Conservation (phyloP, 148 eudicot species). For the Pouteria glomerata region DNA sequence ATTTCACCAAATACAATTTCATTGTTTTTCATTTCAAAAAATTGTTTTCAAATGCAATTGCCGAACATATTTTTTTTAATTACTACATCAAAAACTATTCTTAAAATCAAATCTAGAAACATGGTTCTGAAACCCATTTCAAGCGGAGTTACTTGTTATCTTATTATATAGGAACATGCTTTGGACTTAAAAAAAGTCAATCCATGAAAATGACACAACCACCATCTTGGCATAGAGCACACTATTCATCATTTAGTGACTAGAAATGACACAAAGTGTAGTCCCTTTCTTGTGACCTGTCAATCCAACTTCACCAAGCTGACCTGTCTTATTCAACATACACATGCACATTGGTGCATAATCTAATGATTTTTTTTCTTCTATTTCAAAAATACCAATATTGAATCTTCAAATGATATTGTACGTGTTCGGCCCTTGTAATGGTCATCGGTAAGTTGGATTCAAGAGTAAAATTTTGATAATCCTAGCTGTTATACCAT, state of each 20-base stretch:
- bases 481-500: background rate
- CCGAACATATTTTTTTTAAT: too few species aligned
- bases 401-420: background rate
- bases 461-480: background rate
- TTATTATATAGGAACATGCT: too few species aligned
- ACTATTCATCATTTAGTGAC: background rate
- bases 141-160: too few species aligned
- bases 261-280: background rate
- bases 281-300: background rate
- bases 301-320: too few species aligned
- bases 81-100: background rate
- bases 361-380: background rate
- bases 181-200: too few species aligned
- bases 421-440: background rate
- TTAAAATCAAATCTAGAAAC: background rate
- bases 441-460: background rate
- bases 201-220: too few species aligned
- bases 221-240: background rate
- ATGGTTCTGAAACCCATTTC: too few species aligned
- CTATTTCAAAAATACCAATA: background rate
- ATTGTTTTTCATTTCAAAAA: background rate
- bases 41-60: background rate
- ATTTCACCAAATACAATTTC: too few species aligned
- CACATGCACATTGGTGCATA: background rate
- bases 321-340: background rate